A percentile compares a stretch with the other conserved stretches of the same genome.
Conservation (phyloP, 202 grass and related monocot genomes). For the Hordeum pubiflorum region DNA sequence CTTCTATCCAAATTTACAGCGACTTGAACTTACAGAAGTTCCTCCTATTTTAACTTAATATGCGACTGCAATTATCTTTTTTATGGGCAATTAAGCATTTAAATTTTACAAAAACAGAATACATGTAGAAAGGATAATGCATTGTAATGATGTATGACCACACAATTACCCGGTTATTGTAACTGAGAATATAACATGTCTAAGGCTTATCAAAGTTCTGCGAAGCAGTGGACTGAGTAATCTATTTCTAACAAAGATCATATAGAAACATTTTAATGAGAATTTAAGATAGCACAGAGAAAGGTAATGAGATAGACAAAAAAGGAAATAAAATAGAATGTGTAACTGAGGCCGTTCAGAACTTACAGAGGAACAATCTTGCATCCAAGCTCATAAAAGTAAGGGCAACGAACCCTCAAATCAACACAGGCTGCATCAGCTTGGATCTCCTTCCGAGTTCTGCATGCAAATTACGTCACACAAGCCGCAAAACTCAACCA, state of each 20-base stretch:
- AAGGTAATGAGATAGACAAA: not conserved
- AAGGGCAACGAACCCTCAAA: conserved; percentile 58
- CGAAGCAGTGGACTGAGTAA: not conserved
- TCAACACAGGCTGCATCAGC: conserved; percentile 96
- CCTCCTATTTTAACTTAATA: not conserved
- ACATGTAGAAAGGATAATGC: not conserved
- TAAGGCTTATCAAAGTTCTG: not conserved
- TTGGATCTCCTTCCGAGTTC: conserved; percentile 78
- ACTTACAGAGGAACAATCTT: conserved; percentile 85
- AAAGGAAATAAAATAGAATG: not conserved
- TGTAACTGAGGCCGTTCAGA: not conserved
- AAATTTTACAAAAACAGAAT: not conserved
- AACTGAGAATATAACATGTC: not conserved
- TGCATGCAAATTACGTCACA: conserved; percentile 9
- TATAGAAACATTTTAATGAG: not conserved
- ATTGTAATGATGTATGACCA: not conserved
- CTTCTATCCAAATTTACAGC: not conserved
- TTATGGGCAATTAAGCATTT: not conserved
- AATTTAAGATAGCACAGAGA: not conserved
- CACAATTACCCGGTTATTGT: not conserved
- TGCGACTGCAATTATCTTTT: not conserved
- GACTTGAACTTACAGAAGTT: not conserved
- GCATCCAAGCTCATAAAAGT: conserved; percentile 86
- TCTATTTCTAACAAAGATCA: not conserved
- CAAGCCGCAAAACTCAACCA: not conserved